Evolutionary conservation across 441 rosid genomes (phyloP).

Genomic region (Gossypium schwendimanii): DNA sequence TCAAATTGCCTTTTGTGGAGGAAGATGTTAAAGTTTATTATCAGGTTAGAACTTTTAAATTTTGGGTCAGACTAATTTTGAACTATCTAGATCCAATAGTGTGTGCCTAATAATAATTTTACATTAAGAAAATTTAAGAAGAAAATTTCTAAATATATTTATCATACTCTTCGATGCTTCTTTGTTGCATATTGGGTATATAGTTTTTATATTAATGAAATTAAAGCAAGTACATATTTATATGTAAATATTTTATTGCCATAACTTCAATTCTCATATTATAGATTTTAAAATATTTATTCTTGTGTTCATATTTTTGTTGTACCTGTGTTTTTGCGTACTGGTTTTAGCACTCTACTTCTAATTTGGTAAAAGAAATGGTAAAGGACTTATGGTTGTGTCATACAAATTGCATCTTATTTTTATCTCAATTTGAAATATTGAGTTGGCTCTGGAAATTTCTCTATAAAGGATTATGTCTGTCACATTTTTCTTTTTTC

Average conservation of each 20-base stretch:
- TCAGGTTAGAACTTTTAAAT: not conserved
- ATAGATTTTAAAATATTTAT: not conserved
- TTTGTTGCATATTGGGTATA: not conserved
- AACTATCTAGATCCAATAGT: not conserved
- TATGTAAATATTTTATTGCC: not conserved
- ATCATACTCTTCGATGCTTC: not conserved
- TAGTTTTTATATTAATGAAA: not conserved
- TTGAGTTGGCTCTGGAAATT: not conserved
- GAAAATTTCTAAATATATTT: not conserved
- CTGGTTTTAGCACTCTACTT: not conserved
- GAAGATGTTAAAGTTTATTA: not conserved
- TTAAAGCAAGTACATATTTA: not conserved
- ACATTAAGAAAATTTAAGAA: not conserved
- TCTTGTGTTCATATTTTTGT: not conserved
- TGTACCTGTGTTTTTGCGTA: not conserved
- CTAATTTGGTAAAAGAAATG: not conserved
- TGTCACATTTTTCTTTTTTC: not conserved
- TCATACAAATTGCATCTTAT: not conserved
- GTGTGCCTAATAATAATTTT: not conserved
- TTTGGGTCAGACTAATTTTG: not conserved
- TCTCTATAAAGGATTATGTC: not conserved
- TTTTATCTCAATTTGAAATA: not conserved
- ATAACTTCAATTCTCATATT: not conserved
- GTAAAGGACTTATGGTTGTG: not conserved
- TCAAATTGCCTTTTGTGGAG: not conserved